These are phyloP conservation scores for Ballota nigra DNA, from an alignment of 257 asterid species.

Conservation along the genomic window DNA sequence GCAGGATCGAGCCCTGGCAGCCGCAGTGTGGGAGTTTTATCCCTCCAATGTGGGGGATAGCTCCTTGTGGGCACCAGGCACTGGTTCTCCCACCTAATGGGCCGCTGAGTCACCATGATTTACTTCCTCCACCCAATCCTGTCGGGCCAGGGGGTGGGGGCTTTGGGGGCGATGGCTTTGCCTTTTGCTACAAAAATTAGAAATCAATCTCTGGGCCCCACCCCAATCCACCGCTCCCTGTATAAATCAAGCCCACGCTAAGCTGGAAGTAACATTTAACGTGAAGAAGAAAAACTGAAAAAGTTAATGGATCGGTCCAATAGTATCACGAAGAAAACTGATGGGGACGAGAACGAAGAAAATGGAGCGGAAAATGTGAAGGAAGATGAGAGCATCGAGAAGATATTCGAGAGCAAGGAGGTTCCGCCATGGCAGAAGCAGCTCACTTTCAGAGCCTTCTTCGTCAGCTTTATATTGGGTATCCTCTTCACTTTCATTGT, in stretches of 20 bases:
- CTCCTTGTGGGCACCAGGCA: too few relatives aligned
- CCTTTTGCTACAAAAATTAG: too few relatives aligned
- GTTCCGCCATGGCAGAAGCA: conserved; percentile 89
- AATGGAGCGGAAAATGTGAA: not conserved
- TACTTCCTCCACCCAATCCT: too few relatives aligned
- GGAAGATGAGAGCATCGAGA: conserved; percentile 53
- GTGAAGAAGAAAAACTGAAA: not conserved
- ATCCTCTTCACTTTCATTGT: conserved; percentile 85
- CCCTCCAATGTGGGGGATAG: too few relatives aligned
- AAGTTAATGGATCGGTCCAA: conserved; percentile 37
- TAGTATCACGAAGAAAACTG: conserved; percentile 38
- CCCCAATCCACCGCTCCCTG: not conserved
- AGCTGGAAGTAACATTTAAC: not conserved
- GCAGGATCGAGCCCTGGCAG: too few relatives aligned
- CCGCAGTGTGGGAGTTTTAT: too few relatives aligned
- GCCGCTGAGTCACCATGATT: too few relatives aligned
- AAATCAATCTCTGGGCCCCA: not conserved
- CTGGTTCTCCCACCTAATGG: too few relatives aligned
- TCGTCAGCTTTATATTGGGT: conserved; percentile 60
- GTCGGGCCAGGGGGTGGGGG: too few relatives aligned
- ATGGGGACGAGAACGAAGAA: conserved; percentile 28
- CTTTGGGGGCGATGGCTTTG: too few relatives aligned
- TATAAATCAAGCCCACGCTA: not conserved
- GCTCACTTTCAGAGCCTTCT: conserved; percentile 71
- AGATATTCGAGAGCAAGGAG: conserved; percentile 62